phyloP scores from a whole-genome alignment of 176 grass and related monocot genomes.

The Carex littledalei region DNA sequence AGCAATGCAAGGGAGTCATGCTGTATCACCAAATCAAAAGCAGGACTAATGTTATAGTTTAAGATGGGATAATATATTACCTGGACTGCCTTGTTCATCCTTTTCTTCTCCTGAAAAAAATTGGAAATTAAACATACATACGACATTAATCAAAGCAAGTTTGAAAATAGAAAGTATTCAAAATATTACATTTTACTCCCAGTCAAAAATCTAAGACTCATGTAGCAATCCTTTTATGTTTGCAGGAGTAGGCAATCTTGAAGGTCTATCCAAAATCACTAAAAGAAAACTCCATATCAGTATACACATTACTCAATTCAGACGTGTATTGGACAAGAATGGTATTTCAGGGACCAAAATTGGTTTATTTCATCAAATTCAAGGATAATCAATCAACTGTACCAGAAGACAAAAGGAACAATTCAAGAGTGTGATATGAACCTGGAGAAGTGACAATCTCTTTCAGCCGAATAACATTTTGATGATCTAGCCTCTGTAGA shows the following conservation, averaged over 20 bases:
- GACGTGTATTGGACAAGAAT: not conserved
- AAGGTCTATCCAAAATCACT: not conserved
- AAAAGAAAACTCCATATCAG: not conserved
- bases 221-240: not conserved
- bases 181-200: not conserved
- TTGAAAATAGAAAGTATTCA: not conserved
- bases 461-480: conserved; percentile 90
- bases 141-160: not conserved
- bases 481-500: conserved; percentile 83
- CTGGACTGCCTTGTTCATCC: conserved; percentile 85
- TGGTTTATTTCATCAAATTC: not conserved
- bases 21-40: not conserved
- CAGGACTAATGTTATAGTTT: conserved; percentile 9
- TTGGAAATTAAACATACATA: conserved; percentile 11
- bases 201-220: not conserved
- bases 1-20: conserved; percentile 19
- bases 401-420: not conserved
- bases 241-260: not conserved
- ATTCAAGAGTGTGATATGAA: conserved; percentile 2
- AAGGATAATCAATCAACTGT: not conserved
- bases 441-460: conserved; percentile 93
- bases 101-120: conserved; percentile 63
- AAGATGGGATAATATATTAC: conserved; percentile 24
- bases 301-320: not conserved
- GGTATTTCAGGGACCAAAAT: not conserved